Evolutionary conservation across 352 stramenopile genomes (phyloP), one percentile per base, ranked within the genome.

Genomic region (Phytophthora syringae): DNA sequence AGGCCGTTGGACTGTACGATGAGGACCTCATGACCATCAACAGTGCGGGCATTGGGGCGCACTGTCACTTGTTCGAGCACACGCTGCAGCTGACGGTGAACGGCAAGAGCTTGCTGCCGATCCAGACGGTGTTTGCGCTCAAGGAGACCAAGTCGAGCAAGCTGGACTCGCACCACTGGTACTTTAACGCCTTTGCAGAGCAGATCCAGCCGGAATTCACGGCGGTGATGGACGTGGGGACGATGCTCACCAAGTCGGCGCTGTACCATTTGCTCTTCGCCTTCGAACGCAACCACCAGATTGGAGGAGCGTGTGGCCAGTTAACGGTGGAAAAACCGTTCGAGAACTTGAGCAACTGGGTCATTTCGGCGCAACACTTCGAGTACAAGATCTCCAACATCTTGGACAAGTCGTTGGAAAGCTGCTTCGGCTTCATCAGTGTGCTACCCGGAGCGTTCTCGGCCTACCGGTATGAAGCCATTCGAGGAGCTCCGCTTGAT

Each of bases 341-440:
- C 50, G 77, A 80, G 36, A 89, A 94, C 61, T 60, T 96, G 66
- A 92, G 80, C 67, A 96, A 96, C 48, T 96, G 86, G 86, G 86
- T 96, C 64, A 72, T 96, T 15, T 92, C 84, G 18, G 88, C 88
- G 9, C 88, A 96, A 54, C 77, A 95, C 52, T 96, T 96, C 45
- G 88, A 96, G 79, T 96, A 96, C 84, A 95, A 95, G 60, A 94
- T 95, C 44, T 93, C 84, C 43, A 94, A 95, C 69, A 87, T 95
- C 42, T 70, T 96, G 1, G 88, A 96, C 79, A 95, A 95, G 68
- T 87, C 84, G 9, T 63, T 94, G 43, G 88, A 96, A 57, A 90
- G 77, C 52, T 95, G 85, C 66, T 95, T 95, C 61, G 89, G 89
- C 11, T 95, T 91, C 74, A 93, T 97, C 60, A 94, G 82, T 40